A percentile compares a stretch with the other conserved stretches of the same genome.
Conservation (phyloP, 768 basidiomycete genomes). For the Pholiota conissans region DNA sequence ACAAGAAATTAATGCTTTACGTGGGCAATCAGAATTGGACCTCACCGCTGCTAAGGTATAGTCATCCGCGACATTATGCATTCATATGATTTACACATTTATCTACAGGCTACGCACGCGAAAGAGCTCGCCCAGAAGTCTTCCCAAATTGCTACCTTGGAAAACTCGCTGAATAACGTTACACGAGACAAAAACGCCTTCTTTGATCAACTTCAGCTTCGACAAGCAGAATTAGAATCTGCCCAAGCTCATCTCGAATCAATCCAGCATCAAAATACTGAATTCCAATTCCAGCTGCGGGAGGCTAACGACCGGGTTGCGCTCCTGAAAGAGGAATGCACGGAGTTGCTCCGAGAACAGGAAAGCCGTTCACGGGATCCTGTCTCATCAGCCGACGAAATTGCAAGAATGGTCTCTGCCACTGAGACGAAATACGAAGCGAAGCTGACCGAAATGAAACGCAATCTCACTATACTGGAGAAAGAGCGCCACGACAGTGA, state of each 20-base stretch:
- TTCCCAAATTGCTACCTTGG: slow-evolving; percentile 66
- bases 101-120: slow-evolving; percentile 58
- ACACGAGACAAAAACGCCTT: slow-evolving; percentile 74
- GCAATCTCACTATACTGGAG: slow-evolving; percentile 64
- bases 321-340: slow-evolving; percentile 70
- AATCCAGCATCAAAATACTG: slow-evolving; percentile 75
- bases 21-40: slow-evolving; percentile 78
- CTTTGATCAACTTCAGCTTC: slow-evolving; percentile 85
- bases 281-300: slow-evolving; percentile 83
- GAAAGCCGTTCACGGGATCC: slow-evolving; percentile 45
- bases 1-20: slow-evolving; percentile 64
- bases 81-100: slow-evolving; percentile 4
- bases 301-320: slow-evolving; percentile 74
- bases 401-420: slow-evolving; percentile 71
- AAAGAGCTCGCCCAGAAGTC: slow-evolving; percentile 65
- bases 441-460: slow-evolving; percentile 69
- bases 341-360: slow-evolving; percentile 62
- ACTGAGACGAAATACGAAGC: slow-evolving; percentile 78
- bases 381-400: slow-evolving; percentile 57
- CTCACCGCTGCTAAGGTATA: slow-evolving; percentile 72
- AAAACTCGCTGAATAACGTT: slow-evolving; percentile 67
- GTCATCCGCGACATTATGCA: slow-evolving; percentile 8
- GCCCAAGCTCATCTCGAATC: slow-evolving; percentile 74
- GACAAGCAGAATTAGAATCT: slow-evolving; percentile 90
- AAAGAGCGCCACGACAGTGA: slow-evolving; percentile 86